phyloP scores from a whole-genome alignment of 2,329 filamentous ascomycete genomes.

The Xylaria sp. region DNA sequence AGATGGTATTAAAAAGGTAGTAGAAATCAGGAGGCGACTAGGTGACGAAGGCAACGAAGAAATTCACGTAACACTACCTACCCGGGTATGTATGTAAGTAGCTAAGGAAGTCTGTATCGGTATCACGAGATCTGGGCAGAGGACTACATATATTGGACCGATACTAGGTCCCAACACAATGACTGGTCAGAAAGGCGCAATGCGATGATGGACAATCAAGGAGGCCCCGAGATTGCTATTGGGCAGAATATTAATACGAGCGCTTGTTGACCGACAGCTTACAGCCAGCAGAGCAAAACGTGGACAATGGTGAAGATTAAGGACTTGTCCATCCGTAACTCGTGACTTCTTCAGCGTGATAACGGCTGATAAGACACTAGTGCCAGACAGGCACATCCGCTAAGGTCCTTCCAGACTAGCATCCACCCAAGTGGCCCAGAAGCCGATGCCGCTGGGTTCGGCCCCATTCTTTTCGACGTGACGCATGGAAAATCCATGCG shows the following conservation, averaged over 20 bases:
- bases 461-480: constrained; percentile 10
- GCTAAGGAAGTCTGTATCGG: constrained; percentile 2
- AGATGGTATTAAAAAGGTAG: constrained; percentile 19
- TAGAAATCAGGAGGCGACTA: constrained; percentile 20
- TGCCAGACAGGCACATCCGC: constrained; percentile 16
- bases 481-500: constrained; percentile 12
- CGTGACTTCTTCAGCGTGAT: constrained; percentile 49
- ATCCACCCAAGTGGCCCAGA: constrained; percentile 31
- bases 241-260: constrained; percentile 21
- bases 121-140: constrained; percentile 32
- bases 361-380: constrained; percentile 44
- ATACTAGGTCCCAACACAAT: constrained; percentile 13
- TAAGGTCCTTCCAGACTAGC: constrained; percentile 15
- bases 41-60: constrained; percentile 40
- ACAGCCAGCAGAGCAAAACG: constrained; percentile 37
- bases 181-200: constrained; percentile 30
- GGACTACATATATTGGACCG: constrained; percentile 25
- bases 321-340: constrained; percentile 36
- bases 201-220: constrained; percentile 16
- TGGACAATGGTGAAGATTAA: constrained; percentile 44
- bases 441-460: constrained; percentile 44
- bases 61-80: constrained; percentile 40
- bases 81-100: not conserved
- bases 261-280: constrained; percentile 14
- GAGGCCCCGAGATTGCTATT: constrained; percentile 12